Evolutionary conservation across 805 yeast species (phyloP).

Genomic region (Schizosaccharomyces pombe): DNA sequence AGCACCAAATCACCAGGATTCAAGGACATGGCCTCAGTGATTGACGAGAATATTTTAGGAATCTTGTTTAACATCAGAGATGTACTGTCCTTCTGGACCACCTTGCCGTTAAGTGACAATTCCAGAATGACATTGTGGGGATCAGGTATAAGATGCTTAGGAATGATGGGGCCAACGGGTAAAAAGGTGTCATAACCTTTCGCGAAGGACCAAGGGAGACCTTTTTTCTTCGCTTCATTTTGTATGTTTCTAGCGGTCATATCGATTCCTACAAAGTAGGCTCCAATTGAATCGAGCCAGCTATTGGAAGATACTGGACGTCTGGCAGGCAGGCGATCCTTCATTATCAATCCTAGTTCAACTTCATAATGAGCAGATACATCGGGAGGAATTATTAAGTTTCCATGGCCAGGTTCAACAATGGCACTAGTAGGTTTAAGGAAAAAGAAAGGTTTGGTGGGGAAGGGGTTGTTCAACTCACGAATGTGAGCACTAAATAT

Average conservation of each 20-base stretch:
- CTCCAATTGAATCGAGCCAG: conserved; percentile 57
- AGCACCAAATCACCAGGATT: conserved; percentile 75
- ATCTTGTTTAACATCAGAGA: conserved; percentile 72
- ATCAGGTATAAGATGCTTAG: conserved; percentile 40
- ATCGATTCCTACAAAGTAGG: conserved; percentile 68
- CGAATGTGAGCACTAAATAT: conserved; percentile 48
- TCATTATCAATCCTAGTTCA: conserved; percentile 63
- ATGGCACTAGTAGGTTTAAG: conserved; percentile 70
- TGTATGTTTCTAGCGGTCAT: conserved; percentile 92
- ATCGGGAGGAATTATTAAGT: conserved; percentile 64
- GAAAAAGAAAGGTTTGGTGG: conserved; percentile 77
- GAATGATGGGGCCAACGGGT: conserved; percentile 51
- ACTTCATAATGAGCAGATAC: conserved; percentile 74
- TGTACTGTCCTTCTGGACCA: conserved; percentile 34
- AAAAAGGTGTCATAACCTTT: conserved; percentile 92
- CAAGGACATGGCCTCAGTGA: conserved; percentile 76
- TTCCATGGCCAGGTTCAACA: conserved; percentile 41
- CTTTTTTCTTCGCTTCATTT: conserved; percentile 78
- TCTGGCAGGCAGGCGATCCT: conserved; percentile 23
- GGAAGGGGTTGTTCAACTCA: conserved; percentile 62
- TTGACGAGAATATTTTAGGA: conserved; percentile 51
- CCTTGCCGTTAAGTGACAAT: conserved; percentile 45
- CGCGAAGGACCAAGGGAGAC: conserved; percentile 89
- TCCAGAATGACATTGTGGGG: conserved; percentile 46
- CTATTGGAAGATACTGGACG: conserved; percentile 22